A percentile compares a stretch with the other conserved stretches of the same genome.
Evolutionary conservation across 2,329 filamentous ascomycete species (phyloP).

Genomic region (Colletotrichum sojae): DNA sequence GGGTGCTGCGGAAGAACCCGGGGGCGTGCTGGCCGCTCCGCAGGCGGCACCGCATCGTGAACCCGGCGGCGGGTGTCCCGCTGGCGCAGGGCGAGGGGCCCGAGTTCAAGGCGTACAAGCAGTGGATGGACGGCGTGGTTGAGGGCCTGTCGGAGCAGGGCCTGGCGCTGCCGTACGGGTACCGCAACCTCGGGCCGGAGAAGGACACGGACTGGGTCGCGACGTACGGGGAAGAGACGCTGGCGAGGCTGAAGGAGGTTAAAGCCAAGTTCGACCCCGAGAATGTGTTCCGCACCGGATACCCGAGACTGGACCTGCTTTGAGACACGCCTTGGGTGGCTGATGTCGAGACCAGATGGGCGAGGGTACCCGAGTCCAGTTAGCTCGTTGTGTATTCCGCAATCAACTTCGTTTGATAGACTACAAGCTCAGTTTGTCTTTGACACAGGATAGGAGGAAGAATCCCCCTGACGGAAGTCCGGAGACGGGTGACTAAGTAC

Average conservation of each 20-base stretch:
- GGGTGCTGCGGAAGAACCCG: constrained; percentile 19
- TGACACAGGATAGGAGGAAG: too few species aligned
- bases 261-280: constrained; percentile 39
- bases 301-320: constrained; percentile 7
- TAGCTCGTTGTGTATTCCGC: too few species aligned
- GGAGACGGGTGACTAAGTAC: too few species aligned
- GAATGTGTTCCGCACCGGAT: constrained; percentile 37
- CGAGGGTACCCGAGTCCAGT: too few species aligned
- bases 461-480: too few species aligned
- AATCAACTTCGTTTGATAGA: too few species aligned
- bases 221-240: constrained; percentile 49
- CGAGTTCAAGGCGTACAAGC: constrained; percentile 39
- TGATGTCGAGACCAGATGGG: background rate
- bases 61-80: constrained; percentile 44
- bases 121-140: constrained; percentile 42
- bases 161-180: constrained; percentile 48
- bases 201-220: constrained; percentile 45
- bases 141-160: constrained; percentile 50
- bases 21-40: constrained; percentile 46
- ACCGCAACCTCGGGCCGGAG: constrained; percentile 29
- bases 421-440: too few species aligned
- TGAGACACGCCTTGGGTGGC: background rate
- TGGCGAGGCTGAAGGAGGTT: constrained; percentile 35
- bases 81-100: constrained; percentile 46
- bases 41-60: constrained; percentile 48